These are phyloP conservation scores for Sanguinoderma infundibulare DNA, from an alignment of 1,284 basidiomycete genomes.

Conservation along the genomic window DNA sequence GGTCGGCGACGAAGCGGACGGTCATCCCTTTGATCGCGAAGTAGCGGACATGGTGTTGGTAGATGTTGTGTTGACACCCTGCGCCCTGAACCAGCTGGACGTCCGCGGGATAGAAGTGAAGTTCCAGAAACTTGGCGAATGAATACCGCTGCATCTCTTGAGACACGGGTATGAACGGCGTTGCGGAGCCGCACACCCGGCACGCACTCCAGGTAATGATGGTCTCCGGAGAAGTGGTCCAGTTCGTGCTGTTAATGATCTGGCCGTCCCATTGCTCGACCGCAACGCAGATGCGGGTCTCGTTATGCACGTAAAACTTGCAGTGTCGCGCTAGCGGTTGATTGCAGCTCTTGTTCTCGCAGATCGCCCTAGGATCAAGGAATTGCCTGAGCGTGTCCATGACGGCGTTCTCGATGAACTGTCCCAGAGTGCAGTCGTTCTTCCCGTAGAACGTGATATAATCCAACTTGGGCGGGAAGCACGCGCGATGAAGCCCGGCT, in stretches of 20 bases:
- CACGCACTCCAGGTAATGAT: conserved; percentile 96
- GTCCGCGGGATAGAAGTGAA: conserved; percentile 90
- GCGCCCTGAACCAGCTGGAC: conserved; percentile 82
- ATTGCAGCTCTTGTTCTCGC: conserved; percentile 84
- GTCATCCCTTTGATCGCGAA: conserved; percentile 87
- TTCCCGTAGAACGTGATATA: conserved; percentile 92
- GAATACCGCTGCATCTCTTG: conserved; percentile 93
- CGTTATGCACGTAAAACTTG: conserved; percentile 89
- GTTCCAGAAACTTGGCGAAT: conserved; percentile 92
- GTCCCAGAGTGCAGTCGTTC: conserved; percentile 91
- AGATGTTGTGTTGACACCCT: conserved; percentile 93
- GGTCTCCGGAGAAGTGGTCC: conserved; percentile 64
- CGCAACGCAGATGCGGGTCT: conserved; percentile 82
- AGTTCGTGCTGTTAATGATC: conserved; percentile 59
- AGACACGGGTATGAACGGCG: conserved; percentile 89
- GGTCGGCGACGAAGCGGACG: conserved; percentile 89
- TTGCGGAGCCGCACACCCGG: conserved; percentile 79
- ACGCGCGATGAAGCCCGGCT: conserved; percentile 65
- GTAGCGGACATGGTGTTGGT: conserved; percentile 91
- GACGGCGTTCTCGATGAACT: conserved; percentile 86
- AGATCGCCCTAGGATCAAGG: conserved; percentile 75
- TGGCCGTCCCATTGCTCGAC: conserved; percentile 88
- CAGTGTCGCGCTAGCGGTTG: conserved; percentile 86
- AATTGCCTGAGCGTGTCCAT: conserved; percentile 73
- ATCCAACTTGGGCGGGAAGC: conserved; percentile 70